phyloP scores from a whole-genome alignment of 1,139 yeast species.

The Kodamaea plutei region DNA sequence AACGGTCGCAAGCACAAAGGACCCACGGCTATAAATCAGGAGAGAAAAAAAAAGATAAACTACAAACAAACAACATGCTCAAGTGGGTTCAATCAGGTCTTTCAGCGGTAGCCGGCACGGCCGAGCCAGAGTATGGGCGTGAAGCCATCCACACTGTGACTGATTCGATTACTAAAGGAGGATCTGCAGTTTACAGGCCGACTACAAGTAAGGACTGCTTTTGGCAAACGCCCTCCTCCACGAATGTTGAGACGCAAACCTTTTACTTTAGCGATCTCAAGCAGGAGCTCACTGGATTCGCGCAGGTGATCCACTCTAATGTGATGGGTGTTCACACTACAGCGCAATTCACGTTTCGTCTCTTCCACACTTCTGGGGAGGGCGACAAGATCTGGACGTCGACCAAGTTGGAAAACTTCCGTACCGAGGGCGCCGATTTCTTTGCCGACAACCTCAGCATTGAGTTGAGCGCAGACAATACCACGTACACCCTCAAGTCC shows the following conservation, averaged over 20 bases:
- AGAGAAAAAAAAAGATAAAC: too few species aligned
- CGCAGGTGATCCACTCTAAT: conserved; percentile 90
- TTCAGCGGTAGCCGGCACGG: conserved; percentile 92
- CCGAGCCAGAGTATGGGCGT: conserved; percentile 94
- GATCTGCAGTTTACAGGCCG: conserved; percentile 37
- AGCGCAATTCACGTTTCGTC: conserved; percentile 89
- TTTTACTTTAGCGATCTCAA: conserved; percentile 73
- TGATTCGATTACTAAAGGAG: conserved; percentile 43
- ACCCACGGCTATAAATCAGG: too few species aligned
- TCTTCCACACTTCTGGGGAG: conserved; percentile 53
- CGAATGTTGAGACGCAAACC: conserved; percentile 93
- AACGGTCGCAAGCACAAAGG: too few species aligned
- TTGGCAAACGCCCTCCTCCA: conserved; percentile 72
- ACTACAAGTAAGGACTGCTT: conserved; percentile 62
- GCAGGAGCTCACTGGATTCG: conserved; percentile 75
- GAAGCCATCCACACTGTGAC: conserved; percentile 87
- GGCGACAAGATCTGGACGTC: conserved; percentile 74
- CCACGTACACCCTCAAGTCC: conserved; percentile 57
- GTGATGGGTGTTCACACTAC: conserved; percentile 86
- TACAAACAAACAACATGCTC: conserved; percentile 59
- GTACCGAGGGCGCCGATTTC: conserved; percentile 73
- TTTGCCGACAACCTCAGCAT: conserved; percentile 68
- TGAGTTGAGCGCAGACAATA: conserved; percentile 51
- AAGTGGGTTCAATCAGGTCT: conserved; percentile 87
- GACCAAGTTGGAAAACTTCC: conserved; percentile 78